These are phyloP conservation scores for Verticillium dahliae DNA, from an alignment of 2,329 filamentous ascomycete species.

Conservation along the genomic window DNA sequence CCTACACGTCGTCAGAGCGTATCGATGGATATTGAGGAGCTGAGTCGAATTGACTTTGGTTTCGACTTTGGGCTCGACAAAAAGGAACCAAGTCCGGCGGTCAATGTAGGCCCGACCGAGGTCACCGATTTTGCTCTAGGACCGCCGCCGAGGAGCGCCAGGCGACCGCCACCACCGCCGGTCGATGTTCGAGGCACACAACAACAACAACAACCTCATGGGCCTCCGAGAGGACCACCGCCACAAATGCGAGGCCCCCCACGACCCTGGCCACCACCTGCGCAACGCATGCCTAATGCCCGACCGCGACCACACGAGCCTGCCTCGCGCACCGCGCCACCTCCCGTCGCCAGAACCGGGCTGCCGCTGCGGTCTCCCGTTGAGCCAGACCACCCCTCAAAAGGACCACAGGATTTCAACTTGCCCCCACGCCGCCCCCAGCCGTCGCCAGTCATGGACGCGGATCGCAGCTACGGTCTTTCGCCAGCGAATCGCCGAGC, in stretches of 20 bases:
- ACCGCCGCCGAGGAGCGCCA: constrained; percentile 9
- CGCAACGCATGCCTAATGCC: neutral
- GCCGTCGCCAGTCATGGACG: neutral
- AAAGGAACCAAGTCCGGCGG: neutral
- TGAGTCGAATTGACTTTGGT: neutral
- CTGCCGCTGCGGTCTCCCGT: neutral
- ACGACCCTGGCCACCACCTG: neutral
- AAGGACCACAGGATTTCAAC: constrained; percentile 2
- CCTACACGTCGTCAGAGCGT: constrained; percentile 40
- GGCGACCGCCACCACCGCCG: constrained; percentile 8
- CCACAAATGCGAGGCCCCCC: neutral
- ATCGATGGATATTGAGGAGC: constrained; percentile 38
- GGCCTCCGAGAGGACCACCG: neutral
- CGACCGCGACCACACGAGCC: neutral
- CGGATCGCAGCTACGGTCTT: constrained; percentile 9
- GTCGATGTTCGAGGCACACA: neutral
- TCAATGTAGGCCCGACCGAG: neutral
- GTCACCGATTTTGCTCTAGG: neutral
- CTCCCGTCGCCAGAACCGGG: neutral
- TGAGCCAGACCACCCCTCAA: constrained; percentile 1
- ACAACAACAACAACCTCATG: neutral
- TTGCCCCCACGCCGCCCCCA: neutral
- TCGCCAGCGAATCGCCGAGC: constrained; percentile 9
- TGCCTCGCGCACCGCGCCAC: neutral
- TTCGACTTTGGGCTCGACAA: constrained; percentile 2